A percentile compares a stretch with the other conserved stretches of the same genome.
These are phyloP conservation scores for Lentinus brumalis DNA, from an alignment of 768 basidiomycete species.

Conservation along the genomic window DNA sequence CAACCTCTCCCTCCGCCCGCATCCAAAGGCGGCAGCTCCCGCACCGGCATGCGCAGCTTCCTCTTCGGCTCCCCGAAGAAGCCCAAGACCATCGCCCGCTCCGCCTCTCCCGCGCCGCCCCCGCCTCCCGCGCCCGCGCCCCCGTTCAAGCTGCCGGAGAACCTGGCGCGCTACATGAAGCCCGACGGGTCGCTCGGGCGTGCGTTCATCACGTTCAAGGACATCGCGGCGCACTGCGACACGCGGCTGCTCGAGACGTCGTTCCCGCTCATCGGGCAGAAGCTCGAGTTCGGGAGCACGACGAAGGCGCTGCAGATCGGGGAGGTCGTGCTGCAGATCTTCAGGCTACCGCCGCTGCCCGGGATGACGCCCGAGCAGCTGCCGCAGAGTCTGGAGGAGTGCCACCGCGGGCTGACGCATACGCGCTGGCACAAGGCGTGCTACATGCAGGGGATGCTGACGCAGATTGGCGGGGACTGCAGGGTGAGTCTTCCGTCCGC, in stretches of 20 bases:
- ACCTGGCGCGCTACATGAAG: slow-evolving; percentile 80
- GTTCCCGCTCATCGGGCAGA: slow-evolving; percentile 80
- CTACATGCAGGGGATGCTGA: slow-evolving; percentile 90
- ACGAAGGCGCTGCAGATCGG: slow-evolving; percentile 74
- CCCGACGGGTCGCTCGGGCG: slow-evolving; percentile 87
- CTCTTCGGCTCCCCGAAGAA: slow-evolving; percentile 72
- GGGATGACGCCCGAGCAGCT: slow-evolving; percentile 76
- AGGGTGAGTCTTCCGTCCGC: slow-evolving; percentile 51
- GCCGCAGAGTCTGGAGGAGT: slow-evolving; percentile 93
- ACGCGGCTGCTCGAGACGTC: slow-evolving; percentile 82
- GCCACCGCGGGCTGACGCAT: slow-evolving; percentile 82
- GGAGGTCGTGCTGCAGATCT: slow-evolving; percentile 87
- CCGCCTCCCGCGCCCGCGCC: slow-evolving; percentile 30
- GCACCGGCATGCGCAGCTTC: slow-evolving; percentile 68
- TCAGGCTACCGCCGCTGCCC: slow-evolving; percentile 87
- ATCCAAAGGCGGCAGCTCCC: slow-evolving; percentile 40
- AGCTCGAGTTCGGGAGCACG: slow-evolving; percentile 56
- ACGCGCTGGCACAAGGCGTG: slow-evolving; percentile 94
- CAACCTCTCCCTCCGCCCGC: slow-evolving; percentile 48
- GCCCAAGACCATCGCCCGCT: slow-evolving; percentile 35
- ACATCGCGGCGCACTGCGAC: slow-evolving; percentile 81
- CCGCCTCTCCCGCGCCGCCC: slow-evolving; percentile 37
- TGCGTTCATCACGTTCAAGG: slow-evolving; percentile 87
- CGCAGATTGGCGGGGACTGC: slow-evolving; percentile 94
- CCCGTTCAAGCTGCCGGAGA: slow-evolving; percentile 58